Conservation (phyloP, 148 eudicot genomes). For the Pouteria glomerata region DNA sequence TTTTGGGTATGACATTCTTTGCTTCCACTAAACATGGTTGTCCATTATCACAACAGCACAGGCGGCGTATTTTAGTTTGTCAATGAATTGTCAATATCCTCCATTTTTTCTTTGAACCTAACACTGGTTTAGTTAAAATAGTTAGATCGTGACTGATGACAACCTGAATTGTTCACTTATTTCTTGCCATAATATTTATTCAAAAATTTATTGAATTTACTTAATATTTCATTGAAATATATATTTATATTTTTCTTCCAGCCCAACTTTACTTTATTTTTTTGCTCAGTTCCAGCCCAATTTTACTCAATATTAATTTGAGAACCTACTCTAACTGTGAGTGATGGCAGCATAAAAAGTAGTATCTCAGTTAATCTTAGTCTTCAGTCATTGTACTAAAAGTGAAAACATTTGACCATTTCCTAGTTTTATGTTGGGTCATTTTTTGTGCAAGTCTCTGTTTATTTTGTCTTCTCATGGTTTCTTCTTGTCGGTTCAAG, state of each 20-base stretch:
- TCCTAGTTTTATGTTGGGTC: background rate
- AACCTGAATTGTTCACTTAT: background rate
- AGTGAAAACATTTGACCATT: background rate
- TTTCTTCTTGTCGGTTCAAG: background rate
- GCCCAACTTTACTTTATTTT: background rate
- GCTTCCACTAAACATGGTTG: background rate
- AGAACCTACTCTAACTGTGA: background rate
- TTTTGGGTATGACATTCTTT: conserved; percentile 31
- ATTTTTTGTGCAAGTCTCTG: background rate
- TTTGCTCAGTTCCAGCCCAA: background rate
- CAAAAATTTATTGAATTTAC: background rate
- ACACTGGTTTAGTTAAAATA: background rate
- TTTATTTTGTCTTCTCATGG: background rate
- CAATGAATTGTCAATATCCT: background rate
- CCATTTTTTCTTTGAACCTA: background rate
- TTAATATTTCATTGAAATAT: background rate
- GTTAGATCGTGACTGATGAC: background rate
- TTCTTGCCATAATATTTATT: background rate
- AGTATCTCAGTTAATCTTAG: background rate
- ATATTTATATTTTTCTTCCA: background rate
- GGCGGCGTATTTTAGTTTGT: background rate
- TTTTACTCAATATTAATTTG: background rate
- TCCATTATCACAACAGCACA: background rate
- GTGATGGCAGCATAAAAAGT: background rate
- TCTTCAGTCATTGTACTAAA: no score